Evolutionary conservation across 2,329 filamentous ascomycete genomes (phyloP).

Genomic region (Cyanodermella asteris): DNA sequence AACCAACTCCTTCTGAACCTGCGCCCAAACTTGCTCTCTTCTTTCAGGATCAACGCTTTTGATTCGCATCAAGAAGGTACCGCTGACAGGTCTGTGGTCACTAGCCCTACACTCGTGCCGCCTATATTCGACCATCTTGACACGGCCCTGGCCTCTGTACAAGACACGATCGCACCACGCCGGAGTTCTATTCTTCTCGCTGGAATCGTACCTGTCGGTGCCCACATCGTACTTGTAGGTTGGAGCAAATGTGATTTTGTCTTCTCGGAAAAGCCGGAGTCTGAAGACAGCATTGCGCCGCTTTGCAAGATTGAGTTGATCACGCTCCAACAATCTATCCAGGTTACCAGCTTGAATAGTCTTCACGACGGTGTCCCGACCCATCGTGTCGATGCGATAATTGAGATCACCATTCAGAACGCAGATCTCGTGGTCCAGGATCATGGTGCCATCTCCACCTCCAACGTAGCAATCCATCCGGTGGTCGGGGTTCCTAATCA

Average conservation of each 20-base stretch:
- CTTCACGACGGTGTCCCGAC: constrained; percentile 73
- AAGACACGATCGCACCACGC: constrained; percentile 92
- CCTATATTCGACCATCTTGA: constrained; percentile 72
- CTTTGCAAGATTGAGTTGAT: constrained; percentile 74
- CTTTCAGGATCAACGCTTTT: constrained; percentile 56
- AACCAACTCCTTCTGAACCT: constrained; percentile 56
- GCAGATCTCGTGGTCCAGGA: constrained; percentile 94
- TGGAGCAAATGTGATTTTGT: constrained; percentile 74
- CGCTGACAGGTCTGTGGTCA: constrained; percentile 84
- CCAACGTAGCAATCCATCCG: constrained; percentile 64
- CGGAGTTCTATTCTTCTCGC: constrained; percentile 80
- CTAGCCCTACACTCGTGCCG: constrained; percentile 78
- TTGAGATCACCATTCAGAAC: constrained; percentile 91
- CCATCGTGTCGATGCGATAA: constrained; percentile 95
- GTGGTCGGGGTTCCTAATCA: constrained; percentile 42
- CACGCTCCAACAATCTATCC: constrained; percentile 67
- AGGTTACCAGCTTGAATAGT: constrained; percentile 67
- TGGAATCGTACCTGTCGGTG: constrained; percentile 80
- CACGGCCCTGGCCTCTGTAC: constrained; percentile 59
- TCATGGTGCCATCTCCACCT: constrained; percentile 86
- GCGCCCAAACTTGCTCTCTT: constrained; percentile 45
- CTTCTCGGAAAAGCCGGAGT: constrained; percentile 73
- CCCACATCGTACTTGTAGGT: constrained; percentile 99
- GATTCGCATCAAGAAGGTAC: constrained; percentile 57
- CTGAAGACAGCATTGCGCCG: constrained; percentile 79